Percentiles rank a stretch among this genome's conserved stretches.
Conservation (phyloP, 2,329 filamentous ascomycete species). For the Fusarium tricinctum region DNA sequence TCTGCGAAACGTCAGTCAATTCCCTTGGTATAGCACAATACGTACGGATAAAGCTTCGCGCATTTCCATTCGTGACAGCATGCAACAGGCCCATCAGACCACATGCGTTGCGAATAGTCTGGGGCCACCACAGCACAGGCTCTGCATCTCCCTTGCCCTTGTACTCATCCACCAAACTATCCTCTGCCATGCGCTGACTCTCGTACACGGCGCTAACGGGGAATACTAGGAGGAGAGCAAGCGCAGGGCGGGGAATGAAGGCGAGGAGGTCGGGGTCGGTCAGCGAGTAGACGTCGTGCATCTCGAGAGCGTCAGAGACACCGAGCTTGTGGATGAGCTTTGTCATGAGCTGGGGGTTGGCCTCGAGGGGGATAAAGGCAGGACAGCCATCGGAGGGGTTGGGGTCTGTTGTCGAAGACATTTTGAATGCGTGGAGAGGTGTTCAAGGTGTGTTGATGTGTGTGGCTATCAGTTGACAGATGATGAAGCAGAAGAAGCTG, state of each 20-base stretch:
- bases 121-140: slow-evolving; percentile 91
- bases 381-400: slow-evolving; percentile 57
- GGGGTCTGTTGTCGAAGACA: slow-evolving; percentile 57
- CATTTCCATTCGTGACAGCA: slow-evolving; percentile 82
- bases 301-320: slow-evolving; percentile 79
- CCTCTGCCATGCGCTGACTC: slow-evolving; percentile 79
- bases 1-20: slow-evolving; percentile 51
- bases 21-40: slow-evolving; percentile 13
- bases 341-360: slow-evolving; percentile 91
- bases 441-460: not conserved
- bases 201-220: slow-evolving; percentile 87
- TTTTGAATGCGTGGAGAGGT: slow-evolving; percentile 22
- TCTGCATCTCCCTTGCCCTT: slow-evolving; percentile 75
- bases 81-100: slow-evolving; percentile 91
- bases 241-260: slow-evolving; percentile 88
- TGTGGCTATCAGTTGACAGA: not conserved
- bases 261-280: slow-evolving; percentile 86
- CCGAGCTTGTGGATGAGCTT: slow-evolving; percentile 85
- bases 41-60: slow-evolving; percentile 71
- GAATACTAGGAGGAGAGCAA: slow-evolving; percentile 92
- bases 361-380: slow-evolving; percentile 73
- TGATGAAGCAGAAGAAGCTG: not conserved
- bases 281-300: slow-evolving; percentile 94
- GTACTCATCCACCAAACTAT: slow-evolving; percentile 75
- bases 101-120: slow-evolving; percentile 95